Base-by-base conservation (phyloP, 257 asterid species). In the Petunia axillaris region DNA sequence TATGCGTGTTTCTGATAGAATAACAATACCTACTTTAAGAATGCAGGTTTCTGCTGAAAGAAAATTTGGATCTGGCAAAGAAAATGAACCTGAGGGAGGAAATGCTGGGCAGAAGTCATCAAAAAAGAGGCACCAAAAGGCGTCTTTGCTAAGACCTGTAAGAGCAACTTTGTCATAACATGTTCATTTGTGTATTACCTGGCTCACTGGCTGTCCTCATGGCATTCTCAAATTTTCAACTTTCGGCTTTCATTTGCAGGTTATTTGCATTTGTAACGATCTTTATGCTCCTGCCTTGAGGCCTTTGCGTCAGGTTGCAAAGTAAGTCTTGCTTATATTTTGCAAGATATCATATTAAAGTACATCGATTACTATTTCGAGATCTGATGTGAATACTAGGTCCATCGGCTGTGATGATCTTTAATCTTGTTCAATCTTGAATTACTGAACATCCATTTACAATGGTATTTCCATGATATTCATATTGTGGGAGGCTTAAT, bases 181-280 rank as follows among this genome's bases (percentile, higher is more conserved):
- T 75, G 25, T 82, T 67, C 80, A 55, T 83, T 62, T 64, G 76
- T 55, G 25, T 1, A 1, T 36, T 50, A 73, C 11, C 77, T 52
- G 25, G 25, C 25, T 25, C 25, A n/a, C n/a, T 64, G 53, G 1
- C 41, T 58, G 9, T 55, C 41, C 48, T 78, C 58, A 64, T 46
- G 57, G 54, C 50, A 2, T 80, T 80, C 82, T 41, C 63, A 76
- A 81, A 40, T 54, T 84, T 25, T 87, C 82, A 90, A 71, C 57
- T 84, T 76, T 73, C 46, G 79, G 52, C 70, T 87, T 64, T 77
- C 64, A 78, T 83, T 58, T 82, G 85, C 85, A 95, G 99, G 92
- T 95, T 81, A 96, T 96, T 81, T 96, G 99, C 78, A 94, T 96
- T 79, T 96, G 99, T 83, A 96, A 96, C 82, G 98, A 96, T 87